Evolutionary conservation across 164 flowering plant genomes (phyloP).

Genomic region (Sedum album): DNA sequence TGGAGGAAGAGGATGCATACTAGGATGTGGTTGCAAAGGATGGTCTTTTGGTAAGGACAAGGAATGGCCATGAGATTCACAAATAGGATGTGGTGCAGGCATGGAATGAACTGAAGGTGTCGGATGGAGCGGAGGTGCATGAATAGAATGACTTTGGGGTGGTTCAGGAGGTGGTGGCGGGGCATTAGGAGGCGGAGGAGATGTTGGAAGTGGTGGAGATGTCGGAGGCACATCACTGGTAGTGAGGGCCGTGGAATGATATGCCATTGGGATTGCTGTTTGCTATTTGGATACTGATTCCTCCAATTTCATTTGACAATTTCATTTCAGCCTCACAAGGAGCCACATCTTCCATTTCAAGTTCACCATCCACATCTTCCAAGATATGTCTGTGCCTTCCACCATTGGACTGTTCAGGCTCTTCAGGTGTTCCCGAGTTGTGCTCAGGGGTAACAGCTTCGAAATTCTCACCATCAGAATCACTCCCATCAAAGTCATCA

Average conservation of each 20-base stretch:
- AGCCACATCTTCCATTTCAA: constrained; percentile 98
- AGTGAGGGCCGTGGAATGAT: constrained; percentile 35
- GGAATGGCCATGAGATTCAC: neutral
- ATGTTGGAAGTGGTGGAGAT: constrained; percentile 54
- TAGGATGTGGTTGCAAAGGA: neutral
- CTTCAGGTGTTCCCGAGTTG: constrained; percentile 29
- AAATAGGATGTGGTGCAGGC: neutral
- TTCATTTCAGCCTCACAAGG: constrained; percentile 39
- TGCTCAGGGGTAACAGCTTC: constrained; percentile 95
- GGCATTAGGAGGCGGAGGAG: constrained; percentile 29
- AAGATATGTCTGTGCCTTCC: constrained; percentile 68
- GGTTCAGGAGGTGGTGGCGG: constrained; percentile 15
- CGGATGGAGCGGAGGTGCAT: neutral
- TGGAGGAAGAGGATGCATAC: constrained; percentile 2
- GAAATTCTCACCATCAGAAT: constrained; percentile 69
- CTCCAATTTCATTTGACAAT: constrained; percentile 16
- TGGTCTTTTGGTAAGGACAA: neutral
- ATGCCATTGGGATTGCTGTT: constrained; percentile 27
- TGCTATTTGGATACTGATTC: constrained; percentile 15
- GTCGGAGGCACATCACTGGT: constrained; percentile 51
- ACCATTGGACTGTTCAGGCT: constrained; percentile 20
- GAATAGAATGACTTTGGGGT: constrained; percentile 21
- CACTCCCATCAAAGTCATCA: constrained; percentile 66
- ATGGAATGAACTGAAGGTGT: neutral
- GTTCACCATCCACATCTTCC: constrained; percentile 98